Evolutionary conservation across 208 protist species (phyloP), one percentile per base, ranked within the genome.

Genomic region (Naegleria lovaniensis): DNA sequence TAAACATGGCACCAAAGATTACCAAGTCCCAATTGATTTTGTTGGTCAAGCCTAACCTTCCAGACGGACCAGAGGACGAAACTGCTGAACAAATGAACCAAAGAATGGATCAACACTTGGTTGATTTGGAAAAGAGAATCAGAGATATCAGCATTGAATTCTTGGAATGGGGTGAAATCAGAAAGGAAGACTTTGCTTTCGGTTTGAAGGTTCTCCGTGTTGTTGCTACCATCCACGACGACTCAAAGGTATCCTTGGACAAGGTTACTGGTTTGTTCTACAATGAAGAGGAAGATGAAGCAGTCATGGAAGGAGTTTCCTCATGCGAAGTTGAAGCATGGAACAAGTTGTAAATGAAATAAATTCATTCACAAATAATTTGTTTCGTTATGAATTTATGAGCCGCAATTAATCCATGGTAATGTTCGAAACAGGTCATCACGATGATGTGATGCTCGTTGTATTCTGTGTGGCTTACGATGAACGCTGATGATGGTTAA

Each of bases 11-110:
- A 1, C 40, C 19, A 55, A 87, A 87, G 25, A 40, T 85, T 29
- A 85, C 83, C 83, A 85, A 85, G 38, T 87, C 84, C 22, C 40
- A 48, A 87, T 52, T 87, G 11, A 48, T 87, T 41, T 33, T 87
- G 1, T 13, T 7, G 2, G 25, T 87, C 40, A 48, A 87, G 33
- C 84, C 84, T 33, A 25, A 79, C n/a, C 29, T 79, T 9, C 67
- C 67, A 79, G 67, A 79, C n/a, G 58, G 58, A 22, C 9, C n/a
- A 7, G 38, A 48, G 22, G 84, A 87, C 52, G 84, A 87, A 52
- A 52, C 40, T 2, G 29, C 67, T 36, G 67, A 79, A 79, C 67
- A 79, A 79, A 79, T 79, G 67, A n/a, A 19, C 16, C 6, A 36
- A 7, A 79, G 67, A 79, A 79, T 79, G 67, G 67, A 79, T 33